Evolutionary conservation across 2,329 filamentous ascomycete genomes (phyloP).

Genomic region (Ophiosphaerella herpotricha): DNA sequence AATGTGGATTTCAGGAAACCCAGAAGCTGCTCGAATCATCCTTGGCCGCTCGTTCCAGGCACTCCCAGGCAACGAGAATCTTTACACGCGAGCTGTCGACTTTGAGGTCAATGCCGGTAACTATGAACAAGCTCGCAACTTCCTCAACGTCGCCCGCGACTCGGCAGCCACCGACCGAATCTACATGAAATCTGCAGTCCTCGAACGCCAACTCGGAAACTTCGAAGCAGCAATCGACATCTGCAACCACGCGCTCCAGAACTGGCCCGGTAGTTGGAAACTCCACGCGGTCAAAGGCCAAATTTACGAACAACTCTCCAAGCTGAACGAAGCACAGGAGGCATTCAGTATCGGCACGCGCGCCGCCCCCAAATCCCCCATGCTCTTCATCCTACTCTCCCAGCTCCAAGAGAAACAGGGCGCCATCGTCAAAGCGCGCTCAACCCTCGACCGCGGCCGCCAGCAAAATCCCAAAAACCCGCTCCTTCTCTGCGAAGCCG

Average conservation of each 20-base stretch:
- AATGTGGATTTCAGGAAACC: slow-evolving; percentile 86
- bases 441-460: slow-evolving; percentile 87
- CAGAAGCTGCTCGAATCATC: slow-evolving; percentile 83
- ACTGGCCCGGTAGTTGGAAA: slow-evolving; percentile 84
- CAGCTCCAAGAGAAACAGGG: slow-evolving; percentile 85
- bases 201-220: slow-evolving; percentile 84
- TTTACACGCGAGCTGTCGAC: slow-evolving; percentile 95
- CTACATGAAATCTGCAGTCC: slow-evolving; percentile 94
- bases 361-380: slow-evolving; percentile 79
- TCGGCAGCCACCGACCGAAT: slow-evolving; percentile 94
- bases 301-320: slow-evolving; percentile 85
- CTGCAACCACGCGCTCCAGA: slow-evolving; percentile 80
- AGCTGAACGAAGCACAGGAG: slow-evolving; percentile 82
- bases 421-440: slow-evolving; percentile 86
- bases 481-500: slow-evolving; percentile 89
- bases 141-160: slow-evolving; percentile 80
- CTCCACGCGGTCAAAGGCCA: slow-evolving; percentile 99
- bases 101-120: slow-evolving; percentile 90
- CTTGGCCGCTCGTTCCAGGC: slow-evolving; percentile 90
- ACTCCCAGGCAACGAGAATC: slow-evolving; percentile 96
- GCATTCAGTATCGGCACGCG: slow-evolving; percentile 88
- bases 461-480: slow-evolving; percentile 84
- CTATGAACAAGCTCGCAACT: slow-evolving; percentile 77
- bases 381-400: slow-evolving; percentile 87
- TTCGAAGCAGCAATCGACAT: slow-evolving; percentile 82